Evolutionary conservation across 768 basidiomycete genomes (phyloP).

Genomic region (Russula griseocarnosa): DNA sequence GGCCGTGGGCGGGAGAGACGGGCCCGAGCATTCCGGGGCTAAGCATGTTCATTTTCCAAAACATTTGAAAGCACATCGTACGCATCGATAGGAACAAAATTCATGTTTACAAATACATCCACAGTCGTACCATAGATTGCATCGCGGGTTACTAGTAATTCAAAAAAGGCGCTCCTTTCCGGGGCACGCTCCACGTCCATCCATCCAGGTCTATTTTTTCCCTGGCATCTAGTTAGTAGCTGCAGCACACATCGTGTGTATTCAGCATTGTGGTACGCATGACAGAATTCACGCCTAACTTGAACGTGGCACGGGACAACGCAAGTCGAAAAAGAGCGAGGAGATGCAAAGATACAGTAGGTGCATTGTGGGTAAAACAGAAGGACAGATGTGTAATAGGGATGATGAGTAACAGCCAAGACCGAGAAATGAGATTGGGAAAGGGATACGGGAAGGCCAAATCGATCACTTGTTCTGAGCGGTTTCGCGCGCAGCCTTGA

Average conservation of each 20-base stretch:
- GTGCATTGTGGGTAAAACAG: not conserved
- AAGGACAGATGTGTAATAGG: too few species aligned
- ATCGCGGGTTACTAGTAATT: slow-evolving; percentile 11
- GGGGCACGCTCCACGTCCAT: not conserved
- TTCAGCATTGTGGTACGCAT: slow-evolving; percentile 3
- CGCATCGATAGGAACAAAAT: not conserved
- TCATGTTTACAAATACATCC: slow-evolving; percentile 2
- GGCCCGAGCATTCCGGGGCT: too few species aligned
- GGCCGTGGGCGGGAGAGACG: too few species aligned
- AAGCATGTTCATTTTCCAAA: too few species aligned
- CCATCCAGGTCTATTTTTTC: not conserved
- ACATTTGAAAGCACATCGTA: too few species aligned
- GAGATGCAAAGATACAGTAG: not conserved
- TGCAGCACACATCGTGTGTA: not conserved
- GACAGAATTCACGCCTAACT: not conserved
- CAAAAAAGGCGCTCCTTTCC: not conserved
- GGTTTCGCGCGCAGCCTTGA: slow-evolving; percentile 66
- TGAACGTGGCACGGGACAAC: slow-evolving; percentile 1
- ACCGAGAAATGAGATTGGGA: too few species aligned
- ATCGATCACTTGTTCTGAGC: too few species aligned
- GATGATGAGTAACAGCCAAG: too few species aligned
- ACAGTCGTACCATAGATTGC: slow-evolving; percentile 20
- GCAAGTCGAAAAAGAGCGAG: slow-evolving; percentile 8
- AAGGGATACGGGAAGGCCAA: not conserved
- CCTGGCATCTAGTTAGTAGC: too few species aligned